Conservation (phyloP, 176 grass and related monocot species). For the Tillandsia leiboldiana region DNA sequence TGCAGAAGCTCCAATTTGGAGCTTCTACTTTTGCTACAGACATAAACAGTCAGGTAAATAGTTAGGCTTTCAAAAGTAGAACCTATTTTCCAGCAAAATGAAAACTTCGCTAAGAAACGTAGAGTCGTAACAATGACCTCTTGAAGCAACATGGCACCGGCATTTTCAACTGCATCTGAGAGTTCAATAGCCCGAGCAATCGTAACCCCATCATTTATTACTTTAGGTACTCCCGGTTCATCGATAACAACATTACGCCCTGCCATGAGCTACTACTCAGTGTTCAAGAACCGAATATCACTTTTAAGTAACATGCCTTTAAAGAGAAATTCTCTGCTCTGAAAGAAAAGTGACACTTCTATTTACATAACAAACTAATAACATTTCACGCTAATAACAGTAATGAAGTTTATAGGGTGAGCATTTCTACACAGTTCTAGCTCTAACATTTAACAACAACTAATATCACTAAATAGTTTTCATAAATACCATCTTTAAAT, state of each 20-base stretch:
- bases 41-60: too few relatives aligned
- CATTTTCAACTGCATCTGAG: constrained; percentile 67
- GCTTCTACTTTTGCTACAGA: too few relatives aligned
- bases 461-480: neutral
- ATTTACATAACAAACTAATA: too few relatives aligned
- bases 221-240: constrained; percentile 68
- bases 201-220: constrained; percentile 83
- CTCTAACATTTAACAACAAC: neutral
- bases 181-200: constrained; percentile 83
- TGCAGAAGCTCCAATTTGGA: too few relatives aligned
- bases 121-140: constrained; percentile 35
- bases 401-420: too few relatives aligned
- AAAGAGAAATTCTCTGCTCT: constrained; percentile 23
- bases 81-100: too few relatives aligned
- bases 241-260: constrained; percentile 95
- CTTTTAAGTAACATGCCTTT: neutral
- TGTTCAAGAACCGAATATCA: constrained; percentile 18
- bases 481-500: too few relatives aligned
- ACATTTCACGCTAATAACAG: too few relatives aligned
- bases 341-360: neutral
- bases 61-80: too few relatives aligned
- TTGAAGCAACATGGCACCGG: constrained; percentile 70
- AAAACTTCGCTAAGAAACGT: neutral
- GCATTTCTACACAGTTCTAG: too few relatives aligned
- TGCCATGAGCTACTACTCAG: constrained; percentile 27